These are phyloP conservation scores for Carallia brachiata DNA, from an alignment of 345 rosid species.

Conservation along the genomic window DNA sequence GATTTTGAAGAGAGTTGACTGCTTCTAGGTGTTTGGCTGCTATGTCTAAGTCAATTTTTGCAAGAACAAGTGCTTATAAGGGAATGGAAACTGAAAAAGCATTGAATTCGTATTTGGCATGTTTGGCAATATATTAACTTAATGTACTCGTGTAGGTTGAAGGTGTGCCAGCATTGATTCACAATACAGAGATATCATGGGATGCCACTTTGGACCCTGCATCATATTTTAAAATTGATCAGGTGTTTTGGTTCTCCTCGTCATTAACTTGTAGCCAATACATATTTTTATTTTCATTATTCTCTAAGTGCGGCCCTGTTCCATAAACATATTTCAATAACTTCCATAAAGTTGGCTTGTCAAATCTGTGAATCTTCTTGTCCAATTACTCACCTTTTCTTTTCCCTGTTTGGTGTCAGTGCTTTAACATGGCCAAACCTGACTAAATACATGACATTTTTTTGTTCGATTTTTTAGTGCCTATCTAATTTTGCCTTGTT, in stretches of 20 bases:
- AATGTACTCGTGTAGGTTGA: conserved; percentile 56
- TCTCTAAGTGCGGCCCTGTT: background rate
- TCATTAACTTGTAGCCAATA: conserved; percentile 10
- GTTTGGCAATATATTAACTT: conserved; percentile 2
- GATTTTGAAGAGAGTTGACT: background rate
- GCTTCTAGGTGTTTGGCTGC: background rate
- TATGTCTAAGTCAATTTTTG: background rate
- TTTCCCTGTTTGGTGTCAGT: background rate
- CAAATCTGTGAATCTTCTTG: background rate
- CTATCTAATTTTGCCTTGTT: conserved; percentile 1
- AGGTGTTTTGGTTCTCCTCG: conserved; percentile 46
- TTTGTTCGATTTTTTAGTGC: conserved; percentile 4
- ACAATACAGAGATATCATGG: conserved; percentile 94
- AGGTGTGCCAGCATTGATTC: conserved; percentile 84
- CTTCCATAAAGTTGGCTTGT: conserved; percentile 6
- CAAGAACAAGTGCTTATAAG: background rate
- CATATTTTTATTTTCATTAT: background rate
- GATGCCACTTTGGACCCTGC: conserved; percentile 90
- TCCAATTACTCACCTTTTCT: background rate
- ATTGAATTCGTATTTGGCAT: background rate
- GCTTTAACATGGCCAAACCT: conserved; percentile 3
- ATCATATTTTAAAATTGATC: conserved; percentile 76
- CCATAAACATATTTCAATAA: background rate
- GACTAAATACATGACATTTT: background rate
- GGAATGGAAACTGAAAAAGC: background rate